These are phyloP conservation scores for Zizania palustris DNA, from an alignment of 202 grass and related monocot genomes.

Conservation along the genomic window DNA sequence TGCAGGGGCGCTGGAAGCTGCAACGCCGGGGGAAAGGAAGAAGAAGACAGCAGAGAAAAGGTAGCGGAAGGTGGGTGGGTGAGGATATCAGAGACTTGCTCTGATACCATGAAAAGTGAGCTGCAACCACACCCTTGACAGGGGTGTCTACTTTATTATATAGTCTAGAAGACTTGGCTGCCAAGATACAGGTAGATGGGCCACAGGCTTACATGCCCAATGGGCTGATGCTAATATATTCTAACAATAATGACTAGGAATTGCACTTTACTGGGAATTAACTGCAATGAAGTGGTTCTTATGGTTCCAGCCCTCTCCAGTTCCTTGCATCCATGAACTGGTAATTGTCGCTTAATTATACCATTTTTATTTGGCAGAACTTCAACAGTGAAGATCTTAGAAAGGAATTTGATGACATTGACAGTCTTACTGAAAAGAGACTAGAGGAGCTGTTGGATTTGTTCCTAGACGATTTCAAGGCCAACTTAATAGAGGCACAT, in stretches of 20 bases:
- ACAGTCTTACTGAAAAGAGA: conserved; percentile 53
- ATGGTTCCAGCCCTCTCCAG: neutral
- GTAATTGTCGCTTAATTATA: neutral
- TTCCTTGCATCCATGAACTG: neutral
- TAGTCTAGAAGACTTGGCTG: too few relatives aligned
- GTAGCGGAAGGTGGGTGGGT: too few relatives aligned
- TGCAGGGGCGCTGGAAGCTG: too few relatives aligned
- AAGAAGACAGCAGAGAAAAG: too few relatives aligned
- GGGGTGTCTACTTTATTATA: too few relatives aligned
- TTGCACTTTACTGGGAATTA: neutral
- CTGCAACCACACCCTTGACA: too few relatives aligned
- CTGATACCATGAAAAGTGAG: too few relatives aligned
- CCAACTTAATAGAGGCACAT: conserved; percentile 41
- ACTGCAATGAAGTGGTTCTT: neutral
- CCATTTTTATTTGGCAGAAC: conserved; percentile 41
- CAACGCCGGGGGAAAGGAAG: too few relatives aligned
- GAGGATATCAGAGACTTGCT: too few relatives aligned
- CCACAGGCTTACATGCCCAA: too few relatives aligned
- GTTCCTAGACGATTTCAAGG: conserved; percentile 69
- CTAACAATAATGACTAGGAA: neutral
- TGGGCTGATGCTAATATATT: too few relatives aligned
- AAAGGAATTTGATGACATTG: conserved; percentile 46
- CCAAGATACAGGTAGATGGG: too few relatives aligned
- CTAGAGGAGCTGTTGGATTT: conserved; percentile 48
- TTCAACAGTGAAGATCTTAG: conserved; percentile 50